Conservation (phyloP, 495 filamentous ascomycete species). For the Mytilinidion resinicola region DNA sequence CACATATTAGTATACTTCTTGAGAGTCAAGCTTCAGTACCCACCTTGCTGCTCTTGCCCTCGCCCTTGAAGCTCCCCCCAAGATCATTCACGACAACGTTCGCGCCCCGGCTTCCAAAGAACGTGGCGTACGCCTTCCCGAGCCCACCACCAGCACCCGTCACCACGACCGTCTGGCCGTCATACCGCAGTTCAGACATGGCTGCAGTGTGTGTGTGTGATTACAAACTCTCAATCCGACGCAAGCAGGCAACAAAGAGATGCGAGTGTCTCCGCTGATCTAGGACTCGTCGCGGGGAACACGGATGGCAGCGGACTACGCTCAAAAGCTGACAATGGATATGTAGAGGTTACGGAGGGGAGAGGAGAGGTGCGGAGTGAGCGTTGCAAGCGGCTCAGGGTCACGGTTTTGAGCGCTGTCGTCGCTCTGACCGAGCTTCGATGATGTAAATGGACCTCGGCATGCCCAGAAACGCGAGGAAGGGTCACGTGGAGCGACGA, state of each 20-base stretch:
- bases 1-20: neutral
- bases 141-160: constrained; percentile 94
- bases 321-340: too few species aligned
- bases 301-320: too few species aligned
- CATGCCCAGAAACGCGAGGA: too few species aligned
- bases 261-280: neutral
- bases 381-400: too few species aligned
- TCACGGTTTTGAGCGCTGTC: too few species aligned
- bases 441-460: too few species aligned
- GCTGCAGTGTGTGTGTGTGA: constrained; percentile 17
- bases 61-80: constrained; percentile 88
- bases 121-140: constrained; percentile 84
- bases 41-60: constrained; percentile 84
- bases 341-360: too few species aligned
- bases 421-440: too few species aligned
- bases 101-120: constrained; percentile 87
- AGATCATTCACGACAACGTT: constrained; percentile 98
- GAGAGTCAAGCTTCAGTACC: constrained; percentile 8
- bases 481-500: too few species aligned
- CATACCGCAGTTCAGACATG: constrained; percentile 66
- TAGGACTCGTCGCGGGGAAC: neutral
- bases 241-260: neutral
- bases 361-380: too few species aligned
- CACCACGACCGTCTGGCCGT: constrained; percentile 94
- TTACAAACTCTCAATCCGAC: too few species aligned